A percentile compares a stretch with the other conserved stretches of the same genome.
phyloP scores from a whole-genome alignment of 176 grass and related monocot species.

The Lolium multiflorum region DNA sequence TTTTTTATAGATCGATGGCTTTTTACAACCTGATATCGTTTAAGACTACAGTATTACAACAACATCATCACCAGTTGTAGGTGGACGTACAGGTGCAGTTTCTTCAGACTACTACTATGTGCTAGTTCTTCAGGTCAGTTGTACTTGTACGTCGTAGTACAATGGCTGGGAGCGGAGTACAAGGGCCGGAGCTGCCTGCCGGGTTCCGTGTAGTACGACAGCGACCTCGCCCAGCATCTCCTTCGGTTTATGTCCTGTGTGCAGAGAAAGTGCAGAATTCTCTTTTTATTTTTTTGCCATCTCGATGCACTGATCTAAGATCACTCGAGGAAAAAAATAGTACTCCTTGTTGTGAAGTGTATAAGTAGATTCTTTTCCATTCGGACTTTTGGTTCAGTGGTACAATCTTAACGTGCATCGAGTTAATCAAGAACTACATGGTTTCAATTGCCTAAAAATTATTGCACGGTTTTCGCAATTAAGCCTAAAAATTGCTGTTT shows the following conservation, averaged over 20 bases:
- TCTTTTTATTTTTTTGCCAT: neutral
- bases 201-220: constrained; percentile 42
- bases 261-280: neutral
- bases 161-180: constrained; percentile 43
- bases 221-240: neutral
- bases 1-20: neutral
- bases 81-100: neutral
- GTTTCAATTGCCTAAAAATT: too few species aligned
- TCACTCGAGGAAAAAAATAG: too few species aligned
- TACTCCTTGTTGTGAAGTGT: too few species aligned
- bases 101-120: neutral
- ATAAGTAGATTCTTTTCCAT: too few species aligned
- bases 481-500: too few species aligned
- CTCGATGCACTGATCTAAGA: too few species aligned
- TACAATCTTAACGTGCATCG: too few species aligned
- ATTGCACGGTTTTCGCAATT: too few species aligned
- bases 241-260: neutral
- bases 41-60: too few species aligned
- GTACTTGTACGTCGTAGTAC: constrained; percentile 1
- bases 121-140: neutral
- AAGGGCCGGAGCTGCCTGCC: constrained; percentile 2
- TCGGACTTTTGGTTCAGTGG: too few species aligned
- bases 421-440: too few species aligned
- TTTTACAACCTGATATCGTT: neutral
- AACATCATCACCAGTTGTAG: neutral